Evolutionary conservation across 768 basidiomycete species (phyloP), one percentile per base, ranked within the genome.

Genomic region (Tricholoma flavovirens): DNA sequence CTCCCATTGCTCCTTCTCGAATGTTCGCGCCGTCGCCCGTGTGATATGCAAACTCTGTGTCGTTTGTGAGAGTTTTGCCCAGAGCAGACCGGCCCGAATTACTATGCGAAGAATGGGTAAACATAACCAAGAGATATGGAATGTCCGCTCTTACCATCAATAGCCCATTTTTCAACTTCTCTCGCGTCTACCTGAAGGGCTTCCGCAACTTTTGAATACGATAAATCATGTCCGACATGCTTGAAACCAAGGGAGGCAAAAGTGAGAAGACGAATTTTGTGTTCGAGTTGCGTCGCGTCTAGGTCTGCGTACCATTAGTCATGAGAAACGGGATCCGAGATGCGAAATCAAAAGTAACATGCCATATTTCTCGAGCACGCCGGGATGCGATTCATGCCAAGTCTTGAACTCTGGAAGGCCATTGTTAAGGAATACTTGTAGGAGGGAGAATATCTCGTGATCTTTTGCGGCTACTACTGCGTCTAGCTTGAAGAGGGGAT

Each of bases 101-200:
- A 87, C 92, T 93, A 61, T 38, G 9, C n/a, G 14, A 49, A 49
- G 32, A 53, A 55, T 55, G 36, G 43, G 50, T 38, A 35, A 54
- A 22, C 57, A 54, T 24, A 46, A 48, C 19, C 45, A 29, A 30
- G 30, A 5, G 42, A 32, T 29, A 3, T 42, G 45, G 57, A 14
- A 30, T 30, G 52, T 51, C 45, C 51, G 17, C 7, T 53, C 76
- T 58, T 64, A 92, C 91, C 86, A 71, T 93, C 90, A 59, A 94
- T 93, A 38, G 85, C 83, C 90, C 90, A 93, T 64, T 81, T 84
- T 68, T 94, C 93, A 26, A 94, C 90, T 57, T 89, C 76, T 22
- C 79, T 73, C 19, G 69, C 58, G 22, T 83, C 78, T 7, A 91
- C 82, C 60, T 89, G 81, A 43, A 94, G 71, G 11, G 81, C 76